Percentiles rank a stretch among this genome's conserved stretches.
Conservation (phyloP, 139 green algal genomes). For the Micractinium conductrix region DNA sequence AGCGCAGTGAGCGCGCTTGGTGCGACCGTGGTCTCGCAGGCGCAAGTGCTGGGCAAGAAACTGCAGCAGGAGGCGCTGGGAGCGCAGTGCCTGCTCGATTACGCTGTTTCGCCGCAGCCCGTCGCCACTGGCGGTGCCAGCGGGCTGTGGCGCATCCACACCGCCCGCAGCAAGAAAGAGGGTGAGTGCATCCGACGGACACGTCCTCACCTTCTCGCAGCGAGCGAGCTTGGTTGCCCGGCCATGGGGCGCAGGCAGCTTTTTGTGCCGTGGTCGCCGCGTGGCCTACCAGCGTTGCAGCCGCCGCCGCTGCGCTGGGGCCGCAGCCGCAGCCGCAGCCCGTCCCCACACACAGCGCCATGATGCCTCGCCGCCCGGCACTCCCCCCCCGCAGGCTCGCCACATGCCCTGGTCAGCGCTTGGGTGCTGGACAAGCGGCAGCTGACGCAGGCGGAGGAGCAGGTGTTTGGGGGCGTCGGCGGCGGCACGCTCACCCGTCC, state of each 20-base stretch:
- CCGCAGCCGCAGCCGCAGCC: not conserved
- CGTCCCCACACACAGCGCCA: too few species aligned
- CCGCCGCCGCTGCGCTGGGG: not conserved
- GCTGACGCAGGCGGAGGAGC: slow-evolving; percentile 47
- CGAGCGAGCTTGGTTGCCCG: not conserved
- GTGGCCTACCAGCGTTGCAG: too few species aligned
- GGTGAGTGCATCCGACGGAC: slow-evolving; percentile 14
- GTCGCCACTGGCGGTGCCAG: slow-evolving; percentile 26
- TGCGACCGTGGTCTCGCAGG: not conserved
- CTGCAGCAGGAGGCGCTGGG: slow-evolving; percentile 27
- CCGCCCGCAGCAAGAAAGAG: slow-evolving; percentile 32
- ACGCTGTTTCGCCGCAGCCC: slow-evolving; percentile 13
- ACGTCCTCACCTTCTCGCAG: too few species aligned
- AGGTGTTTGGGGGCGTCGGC: slow-evolving; percentile 2
- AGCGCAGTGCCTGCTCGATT: slow-evolving; percentile 32
- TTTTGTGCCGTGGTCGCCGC: not conserved
- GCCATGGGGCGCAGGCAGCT: too few species aligned
- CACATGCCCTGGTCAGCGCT: slow-evolving; percentile 58
- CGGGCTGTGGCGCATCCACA: slow-evolving; percentile 50
- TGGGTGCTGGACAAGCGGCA: slow-evolving; percentile 83
- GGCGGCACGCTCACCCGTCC: slow-evolving; percentile 1
- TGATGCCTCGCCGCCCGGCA: too few species aligned
- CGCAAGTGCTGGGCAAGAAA: not conserved
- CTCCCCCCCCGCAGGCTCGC: slow-evolving; percentile 43
- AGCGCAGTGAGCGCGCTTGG: not conserved